A percentile compares a stretch with the other conserved stretches of the same genome.
These are phyloP conservation scores for Epichloe uncinata DNA, from an alignment of 2,329 filamentous ascomycete genomes.

Conservation along the genomic window DNA sequence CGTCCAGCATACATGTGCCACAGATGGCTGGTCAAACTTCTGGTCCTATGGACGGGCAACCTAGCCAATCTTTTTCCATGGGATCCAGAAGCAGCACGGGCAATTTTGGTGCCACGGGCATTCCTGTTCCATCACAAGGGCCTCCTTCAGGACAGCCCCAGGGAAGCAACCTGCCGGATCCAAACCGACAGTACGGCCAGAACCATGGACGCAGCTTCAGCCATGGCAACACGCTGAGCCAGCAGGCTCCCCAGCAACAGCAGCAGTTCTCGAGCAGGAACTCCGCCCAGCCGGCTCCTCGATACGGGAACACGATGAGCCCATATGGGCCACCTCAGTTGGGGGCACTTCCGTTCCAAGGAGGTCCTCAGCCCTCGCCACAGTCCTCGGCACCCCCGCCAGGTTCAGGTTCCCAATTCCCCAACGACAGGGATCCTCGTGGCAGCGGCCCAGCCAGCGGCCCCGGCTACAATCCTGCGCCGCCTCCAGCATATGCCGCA, in stretches of 20 bases:
- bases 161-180: constrained; percentile 9
- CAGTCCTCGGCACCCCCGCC: constrained; percentile 14
- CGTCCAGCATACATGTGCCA: constrained; percentile 7
- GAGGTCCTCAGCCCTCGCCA: constrained; percentile 20
- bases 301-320: constrained; percentile 20
- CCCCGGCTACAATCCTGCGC: constrained; percentile 6
- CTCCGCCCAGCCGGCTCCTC: constrained; percentile 14
- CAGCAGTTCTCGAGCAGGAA: constrained; percentile 10
- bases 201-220: constrained; percentile 26
- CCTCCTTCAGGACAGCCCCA: constrained; percentile 8
- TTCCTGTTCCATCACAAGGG: constrained; percentile 9
- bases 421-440: constrained; percentile 15
- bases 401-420: constrained; percentile 13
- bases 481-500: constrained; percentile 14
- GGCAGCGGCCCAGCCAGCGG: constrained; percentile 9
- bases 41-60: constrained; percentile 5
- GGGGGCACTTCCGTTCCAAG: constrained; percentile 43
- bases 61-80: constrained; percentile 6
- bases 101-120: constrained; percentile 12
- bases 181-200: constrained; percentile 17
- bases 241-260: constrained; percentile 8
- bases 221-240: constrained; percentile 20
- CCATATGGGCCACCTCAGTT: constrained; percentile 41
- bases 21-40: constrained; percentile 9
- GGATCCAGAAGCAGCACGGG: constrained; percentile 19